Base-by-base conservation (phyloP, 495 filamentous ascomycete species). In the Evernia prunastri region DNA sequence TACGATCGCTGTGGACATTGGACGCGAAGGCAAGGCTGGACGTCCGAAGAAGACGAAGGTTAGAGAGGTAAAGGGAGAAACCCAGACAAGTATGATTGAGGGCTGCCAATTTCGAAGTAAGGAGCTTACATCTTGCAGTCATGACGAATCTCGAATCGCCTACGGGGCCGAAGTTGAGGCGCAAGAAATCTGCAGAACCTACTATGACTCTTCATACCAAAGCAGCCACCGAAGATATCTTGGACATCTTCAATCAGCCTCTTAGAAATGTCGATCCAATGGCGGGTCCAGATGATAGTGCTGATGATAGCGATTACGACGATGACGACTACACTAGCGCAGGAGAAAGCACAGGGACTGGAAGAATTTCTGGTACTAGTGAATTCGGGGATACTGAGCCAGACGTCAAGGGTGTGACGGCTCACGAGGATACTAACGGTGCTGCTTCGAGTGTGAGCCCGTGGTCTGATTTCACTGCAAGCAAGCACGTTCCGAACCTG, bases 171-270 rank as follows among this genome's bases (percentile, higher is more conserved):
- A 96, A 91, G 72, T 81, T 91, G 35, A 87, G 82, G 51, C 80
- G 84, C 56, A 92, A 90, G 77, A 89, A 87, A 72, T 81, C 83
- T 17, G 74, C 82, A 3, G 91, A 96, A 71, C 90, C 91, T 33
- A 98, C 94, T 1, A 97, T 98, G 92, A 98, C 94, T 2, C 83
- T 98, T 66, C 90, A 97, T 71, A 98, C 94, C 23, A 90, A 86
- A 59, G 93, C 92, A 60, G 94, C 94, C 1, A 96, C 91, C 57
- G 92, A 97, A 70, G 95, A 97, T 66, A 97, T 98, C 57, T 96
- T 97, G 73, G 90, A 89, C 65, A 87, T 98, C 47, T 97, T 98
- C 76, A 97, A 94, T 69, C 90, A 95, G 56, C 93, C 95, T 11
- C 73, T 96, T 54, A 64, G 69, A 84, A 89, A 68, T 78, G 79